These are phyloP conservation scores for Sclerotinia borealis DNA, from an alignment of 2,329 filamentous ascomycete genomes.

Conservation along the genomic window DNA sequence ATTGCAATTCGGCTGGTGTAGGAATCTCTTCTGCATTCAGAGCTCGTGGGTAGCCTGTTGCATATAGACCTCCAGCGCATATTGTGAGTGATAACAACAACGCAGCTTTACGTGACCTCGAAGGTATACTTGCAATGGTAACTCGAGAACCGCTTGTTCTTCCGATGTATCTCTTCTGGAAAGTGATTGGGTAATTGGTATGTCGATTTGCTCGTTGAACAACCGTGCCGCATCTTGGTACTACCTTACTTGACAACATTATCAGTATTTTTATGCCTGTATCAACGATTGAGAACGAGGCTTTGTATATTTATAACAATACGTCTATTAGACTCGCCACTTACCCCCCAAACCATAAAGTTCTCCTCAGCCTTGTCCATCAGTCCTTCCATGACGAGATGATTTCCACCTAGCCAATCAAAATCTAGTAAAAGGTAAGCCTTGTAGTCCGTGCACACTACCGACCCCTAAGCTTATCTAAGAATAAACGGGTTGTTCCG, in stretches of 20 bases:
- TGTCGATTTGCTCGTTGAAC: constrained; percentile 17
- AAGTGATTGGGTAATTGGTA: constrained; percentile 6
- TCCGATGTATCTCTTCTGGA: constrained; percentile 23
- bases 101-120: constrained; percentile 13
- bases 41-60: constrained; percentile 22
- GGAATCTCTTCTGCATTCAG: constrained; percentile 29
- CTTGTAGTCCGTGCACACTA: constrained; percentile 10
- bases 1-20: constrained; percentile 49
- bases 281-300: background rate
- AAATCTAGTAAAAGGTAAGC: background rate
- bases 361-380: constrained; percentile 11
- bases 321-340: background rate
- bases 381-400: constrained; percentile 8
- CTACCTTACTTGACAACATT: constrained; percentile 23
- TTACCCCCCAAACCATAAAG: constrained; percentile 9
- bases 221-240: constrained; percentile 14
- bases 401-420: background rate
- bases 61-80: constrained; percentile 24
- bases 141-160: constrained; percentile 15
- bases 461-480: no score
- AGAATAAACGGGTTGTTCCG: background rate
- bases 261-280: background rate
- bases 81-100: constrained; percentile 23
- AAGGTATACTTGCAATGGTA: constrained; percentile 16
- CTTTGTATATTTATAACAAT: background rate